Evolutionary conservation across 1,284 basidiomycete genomes (phyloP), one percentile per base, ranked within the genome.

Genomic region (Rugosomyces carneus): DNA sequence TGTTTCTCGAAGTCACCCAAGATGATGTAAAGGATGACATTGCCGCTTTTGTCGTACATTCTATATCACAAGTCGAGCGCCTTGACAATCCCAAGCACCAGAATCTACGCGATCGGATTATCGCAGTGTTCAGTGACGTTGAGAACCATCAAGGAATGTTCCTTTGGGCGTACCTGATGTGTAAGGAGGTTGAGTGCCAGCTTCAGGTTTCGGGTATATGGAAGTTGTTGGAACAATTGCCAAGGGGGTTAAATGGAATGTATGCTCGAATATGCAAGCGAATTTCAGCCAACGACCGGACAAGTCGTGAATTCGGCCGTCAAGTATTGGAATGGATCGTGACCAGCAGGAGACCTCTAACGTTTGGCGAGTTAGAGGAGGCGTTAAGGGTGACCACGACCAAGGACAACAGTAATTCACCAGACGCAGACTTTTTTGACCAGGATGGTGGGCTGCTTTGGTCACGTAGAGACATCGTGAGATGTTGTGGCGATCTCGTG

Each of bases 311-410:
- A 2, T 42, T 47, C 34, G 27, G 46, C 19, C 18, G 27, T 3
- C 8, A 15, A n/a, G 46, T 47, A 1, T 16, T 47, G 16, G 35
- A 47, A 13, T 47, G 46, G 46, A 43, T 47, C 18, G 46, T 47
- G 1, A 35, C 40, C 3, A 47, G 46, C n/a, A 42, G 34, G 3
- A 40, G 46, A 8, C 46, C 46, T 9, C n/a, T 47, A 13, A 27
- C 26, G 7, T 47, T 47, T 29, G 36, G 9, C 5, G 46, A 47
- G 20, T 31, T 47, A n/a, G 46, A 47, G 21, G 29, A 43, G 8
- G 46, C 40, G 18, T 27, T 47, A 7, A 42, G 20, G 21, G 21
- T 23, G 21, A 23, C 21, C 3, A 34, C 43, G 38, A 13, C 7
- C 21, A 7, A 23, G 4, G 21, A 7, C 7, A 7, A 23, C 7